phyloP scores from a whole-genome alignment of 1,284 basidiomycete genomes.

The Cryptococcus depauperatus region DNA sequence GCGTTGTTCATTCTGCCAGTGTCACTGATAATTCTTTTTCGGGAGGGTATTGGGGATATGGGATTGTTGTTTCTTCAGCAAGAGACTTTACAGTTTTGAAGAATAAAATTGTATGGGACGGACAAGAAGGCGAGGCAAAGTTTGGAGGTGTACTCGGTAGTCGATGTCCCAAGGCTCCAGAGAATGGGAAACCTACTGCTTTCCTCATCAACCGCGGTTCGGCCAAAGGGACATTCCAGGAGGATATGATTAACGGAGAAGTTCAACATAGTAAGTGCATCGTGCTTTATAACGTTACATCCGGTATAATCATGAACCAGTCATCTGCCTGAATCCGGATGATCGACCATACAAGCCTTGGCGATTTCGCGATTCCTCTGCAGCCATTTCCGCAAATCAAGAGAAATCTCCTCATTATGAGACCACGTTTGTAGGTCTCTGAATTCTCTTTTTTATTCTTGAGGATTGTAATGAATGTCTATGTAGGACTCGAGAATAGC shows the following conservation, averaged over 20 bases:
- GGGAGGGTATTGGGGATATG: slow-evolving; percentile 43
- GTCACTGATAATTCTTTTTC: slow-evolving; percentile 40
- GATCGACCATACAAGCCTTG: slow-evolving; percentile 38
- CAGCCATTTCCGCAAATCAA: slow-evolving; percentile 29
- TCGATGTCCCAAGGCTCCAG: slow-evolving; percentile 41
- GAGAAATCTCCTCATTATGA: slow-evolving; percentile 4
- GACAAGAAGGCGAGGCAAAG: slow-evolving; percentile 16
- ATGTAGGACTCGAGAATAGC: slow-evolving; percentile 35
- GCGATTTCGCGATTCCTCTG: slow-evolving; percentile 40
- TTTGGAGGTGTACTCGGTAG: slow-evolving; percentile 39
- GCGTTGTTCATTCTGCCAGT: slow-evolving; percentile 36
- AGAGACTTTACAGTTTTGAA: slow-evolving; percentile 39
- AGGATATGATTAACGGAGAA: slow-evolving; percentile 46
- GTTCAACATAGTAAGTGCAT: slow-evolving; percentile 44
- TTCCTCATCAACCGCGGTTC: slow-evolving; percentile 44
- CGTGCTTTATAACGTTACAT: background rate
- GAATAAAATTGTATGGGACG: slow-evolving; percentile 25
- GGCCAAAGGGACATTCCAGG: slow-evolving; percentile 38
- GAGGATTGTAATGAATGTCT: background rate
- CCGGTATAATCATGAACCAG: slow-evolving; percentile 13
- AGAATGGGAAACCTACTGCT: slow-evolving; percentile 38
- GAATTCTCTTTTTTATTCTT: background rate
- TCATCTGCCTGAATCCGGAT: slow-evolving; percentile 43
- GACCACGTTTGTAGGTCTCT: slow-evolving; percentile 17
- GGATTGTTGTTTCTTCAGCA: slow-evolving; percentile 42